These are phyloP conservation scores for Brassica cretica DNA, from an alignment of 345 rosid genomes.

Conservation along the genomic window DNA sequence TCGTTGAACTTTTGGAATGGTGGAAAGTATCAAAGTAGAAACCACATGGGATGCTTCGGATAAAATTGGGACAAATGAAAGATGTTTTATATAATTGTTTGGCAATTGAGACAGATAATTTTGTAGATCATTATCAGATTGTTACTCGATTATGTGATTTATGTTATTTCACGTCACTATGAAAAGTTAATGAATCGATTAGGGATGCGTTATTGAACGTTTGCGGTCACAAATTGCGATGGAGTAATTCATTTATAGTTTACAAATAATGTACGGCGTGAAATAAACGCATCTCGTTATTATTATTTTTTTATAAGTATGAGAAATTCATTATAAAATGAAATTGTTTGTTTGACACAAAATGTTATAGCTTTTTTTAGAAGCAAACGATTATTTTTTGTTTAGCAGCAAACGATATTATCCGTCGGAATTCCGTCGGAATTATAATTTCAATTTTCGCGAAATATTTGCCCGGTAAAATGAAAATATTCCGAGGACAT, in stretches of 20 bases:
- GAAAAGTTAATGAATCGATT: neutral
- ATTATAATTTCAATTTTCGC: too few relatives aligned
- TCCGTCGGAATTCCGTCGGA: too few relatives aligned
- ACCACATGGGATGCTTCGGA: slow-evolving; percentile 53
- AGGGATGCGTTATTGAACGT: neutral
- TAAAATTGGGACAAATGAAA: slow-evolving; percentile 26
- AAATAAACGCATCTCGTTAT: neutral
- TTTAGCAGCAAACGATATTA: too few relatives aligned
- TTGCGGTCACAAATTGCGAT: neutral
- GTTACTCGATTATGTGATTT: slow-evolving; percentile 8
- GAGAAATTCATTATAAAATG: too few relatives aligned
- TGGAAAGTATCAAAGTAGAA: slow-evolving; percentile 35
- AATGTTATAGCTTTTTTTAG: too few relatives aligned
- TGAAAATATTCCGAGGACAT: too few relatives aligned
- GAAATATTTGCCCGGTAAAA: too few relatives aligned
- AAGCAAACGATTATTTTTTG: too few relatives aligned
- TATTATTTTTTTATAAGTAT: too few relatives aligned
- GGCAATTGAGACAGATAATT: slow-evolving; percentile 12
- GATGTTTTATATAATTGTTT: slow-evolving; percentile 1
- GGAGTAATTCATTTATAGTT: neutral
- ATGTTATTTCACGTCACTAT: slow-evolving; percentile 6
- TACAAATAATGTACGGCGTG: neutral
- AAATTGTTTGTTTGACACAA: too few relatives aligned
- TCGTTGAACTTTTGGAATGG: slow-evolving; percentile 24
- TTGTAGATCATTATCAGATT: slow-evolving; percentile 14